Conservation (phyloP, 805 yeast species). For the Wickerhamiella cacticola region DNA sequence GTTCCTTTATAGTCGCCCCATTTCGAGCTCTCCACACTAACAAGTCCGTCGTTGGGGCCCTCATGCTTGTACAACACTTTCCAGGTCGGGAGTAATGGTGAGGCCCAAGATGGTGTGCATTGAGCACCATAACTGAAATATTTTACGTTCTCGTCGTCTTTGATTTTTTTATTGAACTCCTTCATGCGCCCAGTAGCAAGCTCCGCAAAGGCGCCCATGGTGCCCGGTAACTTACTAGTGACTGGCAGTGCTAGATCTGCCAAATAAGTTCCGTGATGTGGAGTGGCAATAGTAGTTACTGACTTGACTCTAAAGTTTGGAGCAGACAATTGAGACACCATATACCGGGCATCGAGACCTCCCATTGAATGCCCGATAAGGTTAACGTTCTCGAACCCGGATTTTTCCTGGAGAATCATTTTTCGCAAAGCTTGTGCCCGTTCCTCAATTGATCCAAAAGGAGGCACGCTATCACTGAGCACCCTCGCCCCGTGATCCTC, state of each 20-base stretch:
- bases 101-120: slow-evolving; percentile 50
- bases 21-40: slow-evolving; percentile 59
- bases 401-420: slow-evolving; percentile 32
- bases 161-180: slow-evolving; percentile 41
- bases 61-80: slow-evolving; percentile 38
- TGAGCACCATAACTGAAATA: slow-evolving; percentile 80
- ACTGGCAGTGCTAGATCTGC: slow-evolving; percentile 51
- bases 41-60: slow-evolving; percentile 76
- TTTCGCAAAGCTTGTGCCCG: slow-evolving; percentile 49
- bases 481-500: slow-evolving; percentile 54
- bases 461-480: slow-evolving; percentile 65
- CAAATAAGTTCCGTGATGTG: slow-evolving; percentile 75
- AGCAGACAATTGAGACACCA: slow-evolving; percentile 45
- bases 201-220: slow-evolving; percentile 41
- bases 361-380: slow-evolving; percentile 90
- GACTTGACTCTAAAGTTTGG: slow-evolving; percentile 50
- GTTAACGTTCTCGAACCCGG: slow-evolving; percentile 39
- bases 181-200: slow-evolving; percentile 45
- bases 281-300: slow-evolving; percentile 76
- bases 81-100: slow-evolving; percentile 55
- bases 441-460: slow-evolving; percentile 61
- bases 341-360: slow-evolving; percentile 70
- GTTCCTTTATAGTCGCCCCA: slow-evolving; percentile 85
- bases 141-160: slow-evolving; percentile 47
- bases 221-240: slow-evolving; percentile 22